Percentiles rank a stretch among this genome's conserved stretches.
Evolutionary conservation across 73 alveolate genomes (phyloP).

Genomic region (Stentor roeselii): DNA sequence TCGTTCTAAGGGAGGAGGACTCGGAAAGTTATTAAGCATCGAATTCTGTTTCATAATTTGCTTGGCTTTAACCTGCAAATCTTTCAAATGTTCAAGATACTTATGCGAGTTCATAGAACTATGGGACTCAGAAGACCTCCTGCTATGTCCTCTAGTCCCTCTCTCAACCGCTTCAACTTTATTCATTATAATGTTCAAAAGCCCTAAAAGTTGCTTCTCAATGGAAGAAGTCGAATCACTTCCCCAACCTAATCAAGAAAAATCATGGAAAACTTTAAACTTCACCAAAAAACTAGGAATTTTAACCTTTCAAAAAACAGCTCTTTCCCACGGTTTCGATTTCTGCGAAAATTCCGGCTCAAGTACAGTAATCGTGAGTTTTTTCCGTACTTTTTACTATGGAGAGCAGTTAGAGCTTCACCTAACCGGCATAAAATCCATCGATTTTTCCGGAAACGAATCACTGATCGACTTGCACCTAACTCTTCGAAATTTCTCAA

Average conservation of each 20-base stretch:
- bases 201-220: not conserved
- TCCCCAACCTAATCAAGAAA: not conserved
- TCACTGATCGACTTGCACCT: not conserved
- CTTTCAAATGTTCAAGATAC: constrained; percentile 3
- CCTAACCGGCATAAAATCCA: not conserved
- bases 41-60: not conserved
- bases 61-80: not conserved
- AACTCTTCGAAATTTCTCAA: not conserved
- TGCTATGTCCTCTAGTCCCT: too few species aligned
- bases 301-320: not conserved
- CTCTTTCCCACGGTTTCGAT: not conserved
- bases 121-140: not conserved
- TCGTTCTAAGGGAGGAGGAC: not conserved
- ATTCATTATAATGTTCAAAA: not conserved
- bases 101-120: not conserved
- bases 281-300: not conserved
- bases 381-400: not conserved
- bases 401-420: not conserved
- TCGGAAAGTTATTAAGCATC: not conserved
- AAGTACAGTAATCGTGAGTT: not conserved
- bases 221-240: not conserved
- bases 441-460: not conserved
- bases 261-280: not conserved
- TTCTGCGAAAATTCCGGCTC: not conserved
- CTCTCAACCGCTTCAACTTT: too few species aligned